These are phyloP conservation scores for Sanghuangporus sanghuang DNA, from an alignment of 1,284 basidiomycete species.

Conservation along the genomic window DNA sequence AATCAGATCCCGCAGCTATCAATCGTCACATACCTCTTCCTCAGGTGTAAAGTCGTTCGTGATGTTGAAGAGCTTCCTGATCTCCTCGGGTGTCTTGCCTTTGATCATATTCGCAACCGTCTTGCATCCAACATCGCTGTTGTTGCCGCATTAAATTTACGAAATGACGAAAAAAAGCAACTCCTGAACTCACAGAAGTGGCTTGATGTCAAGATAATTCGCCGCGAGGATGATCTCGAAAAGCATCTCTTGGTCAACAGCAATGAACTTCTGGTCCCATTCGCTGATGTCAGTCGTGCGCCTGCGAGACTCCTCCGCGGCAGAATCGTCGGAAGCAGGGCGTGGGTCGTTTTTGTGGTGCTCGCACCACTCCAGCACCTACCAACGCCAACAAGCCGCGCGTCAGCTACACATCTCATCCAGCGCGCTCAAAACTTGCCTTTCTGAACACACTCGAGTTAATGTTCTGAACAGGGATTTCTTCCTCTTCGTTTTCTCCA, in stretches of 20 bases:
- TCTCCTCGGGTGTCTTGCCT: conserved; percentile 95
- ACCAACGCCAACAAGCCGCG: background rate
- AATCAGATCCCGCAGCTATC: background rate
- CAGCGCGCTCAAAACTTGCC: conserved; percentile 37
- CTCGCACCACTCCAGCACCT: conserved; percentile 99
- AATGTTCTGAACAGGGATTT: conserved; percentile 96
- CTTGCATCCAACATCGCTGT: conserved; percentile 97
- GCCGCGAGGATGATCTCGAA: conserved; percentile 99
- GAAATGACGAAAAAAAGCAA: background rate
- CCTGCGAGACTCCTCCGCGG: conserved; percentile 91
- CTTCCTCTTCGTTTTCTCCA: conserved; percentile 80
- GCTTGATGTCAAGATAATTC: conserved; percentile 99
- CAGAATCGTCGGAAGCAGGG: conserved; percentile 79
- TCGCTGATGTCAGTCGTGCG: conserved; percentile 97
- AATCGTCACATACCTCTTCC: conserved; percentile 72
- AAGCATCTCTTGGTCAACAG: conserved; percentile 94
- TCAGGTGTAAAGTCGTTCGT: conserved; percentile 99
- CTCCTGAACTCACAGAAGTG: conserved; percentile 73
- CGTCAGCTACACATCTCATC: background rate
- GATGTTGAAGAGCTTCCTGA: conserved; percentile 95
- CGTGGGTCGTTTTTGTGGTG: conserved; percentile 97
- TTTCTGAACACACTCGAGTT: conserved; percentile 96
- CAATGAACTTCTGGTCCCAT: conserved; percentile 99
- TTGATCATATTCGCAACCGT: conserved; percentile 99
- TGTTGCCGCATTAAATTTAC: conserved; percentile 1